Percentiles rank a stretch among this genome's conserved stretches.
Conservation (phyloP, 495 filamentous ascomycete species). For the Aspergillus carlsbadensis region DNA sequence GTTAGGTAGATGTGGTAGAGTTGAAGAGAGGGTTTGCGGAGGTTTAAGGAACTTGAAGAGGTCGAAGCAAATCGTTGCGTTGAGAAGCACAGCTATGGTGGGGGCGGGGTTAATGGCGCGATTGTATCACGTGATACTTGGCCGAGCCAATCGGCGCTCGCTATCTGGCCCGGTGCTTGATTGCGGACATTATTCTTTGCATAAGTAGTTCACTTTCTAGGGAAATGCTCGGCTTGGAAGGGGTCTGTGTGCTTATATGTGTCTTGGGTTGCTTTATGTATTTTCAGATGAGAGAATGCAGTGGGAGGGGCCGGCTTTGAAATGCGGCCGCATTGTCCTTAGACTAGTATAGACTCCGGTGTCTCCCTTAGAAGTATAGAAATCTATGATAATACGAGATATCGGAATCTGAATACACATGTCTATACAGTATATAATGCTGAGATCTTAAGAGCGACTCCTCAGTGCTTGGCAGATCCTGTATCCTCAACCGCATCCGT, state of each 20-base stretch:
- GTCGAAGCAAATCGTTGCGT: background rate
- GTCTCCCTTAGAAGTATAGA: too few species aligned
- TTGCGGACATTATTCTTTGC: background rate
- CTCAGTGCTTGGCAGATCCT: constrained; percentile 46
- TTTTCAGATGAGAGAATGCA: too few species aligned
- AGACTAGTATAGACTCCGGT: too few species aligned
- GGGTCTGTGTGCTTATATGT: too few species aligned
- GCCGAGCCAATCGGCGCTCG: background rate
- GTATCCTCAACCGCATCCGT: constrained; percentile 68
- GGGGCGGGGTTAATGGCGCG: constrained; percentile 2
- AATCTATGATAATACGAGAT: too few species aligned
- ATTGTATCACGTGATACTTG: background rate
- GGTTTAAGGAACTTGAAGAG: background rate
- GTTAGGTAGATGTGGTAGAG: constrained; percentile 11
- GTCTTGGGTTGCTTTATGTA: too few species aligned
- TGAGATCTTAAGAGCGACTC: background rate
- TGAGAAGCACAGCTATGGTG: constrained; percentile 3
- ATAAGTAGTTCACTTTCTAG: too few species aligned
- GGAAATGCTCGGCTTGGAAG: too few species aligned
- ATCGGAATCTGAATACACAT: too few species aligned
- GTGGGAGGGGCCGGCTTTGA: too few species aligned
- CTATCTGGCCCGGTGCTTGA: background rate
- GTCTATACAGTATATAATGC: too few species aligned
- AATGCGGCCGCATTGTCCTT: too few species aligned
- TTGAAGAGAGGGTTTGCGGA: background rate